Evolutionary conservation across 139 green algal species (phyloP).

Genomic region (Pseudopediastrum boryanum): DNA sequence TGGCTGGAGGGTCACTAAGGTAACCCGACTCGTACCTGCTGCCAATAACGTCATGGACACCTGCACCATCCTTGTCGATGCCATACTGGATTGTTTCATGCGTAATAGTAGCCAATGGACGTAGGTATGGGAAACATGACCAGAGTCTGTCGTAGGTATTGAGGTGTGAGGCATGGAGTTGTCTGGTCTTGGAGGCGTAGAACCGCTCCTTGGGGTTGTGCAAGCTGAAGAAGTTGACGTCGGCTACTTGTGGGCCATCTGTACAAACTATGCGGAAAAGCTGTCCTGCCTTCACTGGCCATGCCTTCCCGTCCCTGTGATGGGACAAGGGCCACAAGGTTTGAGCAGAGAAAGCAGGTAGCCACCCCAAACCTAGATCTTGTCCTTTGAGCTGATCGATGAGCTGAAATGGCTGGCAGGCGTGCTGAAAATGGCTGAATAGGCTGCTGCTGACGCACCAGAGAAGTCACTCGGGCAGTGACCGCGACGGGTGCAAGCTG

Average conservation of each 20-base stretch:
- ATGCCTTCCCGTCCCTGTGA: conserved; percentile 5
- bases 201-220: conserved; percentile 41
- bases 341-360: too few species aligned
- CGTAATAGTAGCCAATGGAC: conserved; percentile 43
- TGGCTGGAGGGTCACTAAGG: too few species aligned
- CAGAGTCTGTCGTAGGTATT: conserved; percentile 38
- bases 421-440: too few species aligned
- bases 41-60: conserved; percentile 44
- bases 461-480: too few species aligned
- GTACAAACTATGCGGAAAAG: conserved; percentile 34
- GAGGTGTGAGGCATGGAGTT: conserved; percentile 42
- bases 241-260: conserved; percentile 35
- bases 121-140: conserved; percentile 35
- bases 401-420: too few species aligned
- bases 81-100: conserved; percentile 35
- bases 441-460: too few species aligned
- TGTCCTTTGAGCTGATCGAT: too few species aligned
- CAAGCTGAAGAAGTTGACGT: conserved; percentile 41
- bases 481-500: too few species aligned
- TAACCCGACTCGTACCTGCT: conserved; percentile 25
- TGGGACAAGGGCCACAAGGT: too few species aligned
- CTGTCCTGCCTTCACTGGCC: conserved; percentile 28
- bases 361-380: too few species aligned
- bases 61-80: conserved; percentile 36
- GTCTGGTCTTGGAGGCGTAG: conserved; percentile 35